These are phyloP conservation scores for Fallopia convolvulus DNA, from an alignment of 148 eudicot species.

Conservation along the genomic window DNA sequence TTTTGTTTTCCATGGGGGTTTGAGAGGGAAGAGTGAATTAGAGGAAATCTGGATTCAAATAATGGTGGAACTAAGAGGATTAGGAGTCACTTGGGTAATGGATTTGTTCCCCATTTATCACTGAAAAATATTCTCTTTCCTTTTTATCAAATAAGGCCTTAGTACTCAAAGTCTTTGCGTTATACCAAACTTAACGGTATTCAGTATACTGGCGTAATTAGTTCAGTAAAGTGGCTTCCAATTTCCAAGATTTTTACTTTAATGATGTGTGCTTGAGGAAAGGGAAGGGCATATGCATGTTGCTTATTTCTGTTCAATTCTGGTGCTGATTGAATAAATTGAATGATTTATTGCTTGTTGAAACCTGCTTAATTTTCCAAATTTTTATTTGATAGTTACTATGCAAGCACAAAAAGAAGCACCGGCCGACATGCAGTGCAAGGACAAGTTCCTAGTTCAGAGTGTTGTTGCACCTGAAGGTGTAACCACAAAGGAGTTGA, in stretches of 20 bases:
- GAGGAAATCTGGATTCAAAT: neutral
- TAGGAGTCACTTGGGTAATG: neutral
- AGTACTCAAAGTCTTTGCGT: neutral
- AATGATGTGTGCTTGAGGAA: neutral
- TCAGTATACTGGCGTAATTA: neutral
- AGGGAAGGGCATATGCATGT: neutral
- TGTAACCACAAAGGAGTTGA: conserved; percentile 46
- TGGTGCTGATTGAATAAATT: conserved; percentile 2
- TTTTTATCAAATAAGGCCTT: neutral
- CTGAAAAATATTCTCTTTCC: neutral
- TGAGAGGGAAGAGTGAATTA: neutral
- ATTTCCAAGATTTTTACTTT: neutral
- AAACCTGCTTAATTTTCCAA: conserved; percentile 9
- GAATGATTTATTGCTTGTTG: conserved; percentile 7
- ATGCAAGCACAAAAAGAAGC: conserved; percentile 88
- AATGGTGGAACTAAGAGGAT: neutral
- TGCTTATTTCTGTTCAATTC: neutral
- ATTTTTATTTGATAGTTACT: conserved; percentile 40
- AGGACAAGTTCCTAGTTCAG: conserved; percentile 85
- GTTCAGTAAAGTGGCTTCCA: neutral
- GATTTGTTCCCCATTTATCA: neutral
- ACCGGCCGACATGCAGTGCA: conserved; percentile 82
- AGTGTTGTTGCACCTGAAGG: conserved; percentile 57
- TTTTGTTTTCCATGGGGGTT: neutral
- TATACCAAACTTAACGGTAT: neutral